Evolutionary conservation across 192 early-diverging fungal species (phyloP), one percentile per base, ranked within the genome.

Genomic region (Backusella sp.): DNA sequence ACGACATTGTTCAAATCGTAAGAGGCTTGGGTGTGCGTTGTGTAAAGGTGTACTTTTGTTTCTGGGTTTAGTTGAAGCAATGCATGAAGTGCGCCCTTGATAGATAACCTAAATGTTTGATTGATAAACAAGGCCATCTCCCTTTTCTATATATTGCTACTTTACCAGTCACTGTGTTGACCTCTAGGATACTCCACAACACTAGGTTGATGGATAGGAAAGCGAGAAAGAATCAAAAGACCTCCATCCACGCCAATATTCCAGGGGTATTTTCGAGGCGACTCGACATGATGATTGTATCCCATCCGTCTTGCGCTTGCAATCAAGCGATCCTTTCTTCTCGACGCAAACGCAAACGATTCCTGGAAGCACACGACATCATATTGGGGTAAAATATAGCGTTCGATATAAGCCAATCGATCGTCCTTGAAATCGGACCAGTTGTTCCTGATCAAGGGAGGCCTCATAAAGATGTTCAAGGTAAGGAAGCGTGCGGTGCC

Each of bases 21-120:
- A 2, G 92, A 92, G 21, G 93, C 93, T 82, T 96, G 95, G 19
- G 94, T 90, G 74, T 96, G 94, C 6, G 95, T 96, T 14, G 89
- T 95, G 78, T 94, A 94, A 36, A 95, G 41, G 78, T 95, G 91
- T 36, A 92, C 66, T 70, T 85, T 78, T 8, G 77, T 79, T 0
- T 66, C 44, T 26, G 80, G 75, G 15, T 82, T 80, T 8, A 93
- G 65, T 34, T 82, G 84, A n/a, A 95, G 87, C 74, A 89, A 87
- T 21, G 93, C 92, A 76, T 95, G 93, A 19, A 95, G 68, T 1
- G 88, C 94, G 11, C 95, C 95, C 82, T 96, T 95, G 23, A 88
- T 82, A 3, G 89, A 79, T 34, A 92, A 76, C 88, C 84, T 85
- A 73, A 37, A 69, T 17, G 19, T 35, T 36, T 68, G 1, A 1